These are phyloP conservation scores for Diaporthe amygdali DNA, from an alignment of 2,329 filamentous ascomycete genomes.

Conservation along the genomic window DNA sequence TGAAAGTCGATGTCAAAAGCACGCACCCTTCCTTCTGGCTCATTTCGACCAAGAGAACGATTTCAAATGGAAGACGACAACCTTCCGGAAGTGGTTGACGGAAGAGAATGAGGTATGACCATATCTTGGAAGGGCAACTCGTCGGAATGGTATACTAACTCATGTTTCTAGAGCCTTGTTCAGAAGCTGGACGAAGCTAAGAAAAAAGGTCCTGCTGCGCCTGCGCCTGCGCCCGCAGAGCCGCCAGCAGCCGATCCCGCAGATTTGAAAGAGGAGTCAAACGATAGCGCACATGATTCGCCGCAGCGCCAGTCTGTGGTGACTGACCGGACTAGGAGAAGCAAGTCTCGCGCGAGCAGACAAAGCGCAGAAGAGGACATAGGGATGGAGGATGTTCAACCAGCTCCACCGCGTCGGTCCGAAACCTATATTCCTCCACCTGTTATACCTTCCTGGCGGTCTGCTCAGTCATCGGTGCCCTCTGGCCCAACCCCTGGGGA, in stretches of 20 bases:
- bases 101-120: slow-evolving; percentile 24
- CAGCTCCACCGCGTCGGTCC: slow-evolving; percentile 27
- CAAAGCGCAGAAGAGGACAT: slow-evolving; percentile 32
- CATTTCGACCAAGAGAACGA: slow-evolving; percentile 52
- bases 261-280: slow-evolving; percentile 25
- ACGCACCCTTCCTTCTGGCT: slow-evolving; percentile 56
- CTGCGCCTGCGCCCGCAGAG: background rate
- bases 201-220: background rate
- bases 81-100: slow-evolving; percentile 55
- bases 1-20: slow-evolving; percentile 49
- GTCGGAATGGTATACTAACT: background rate
- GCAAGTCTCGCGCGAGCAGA: slow-evolving; percentile 30
- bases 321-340: slow-evolving; percentile 27
- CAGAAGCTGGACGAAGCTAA: slow-evolving; percentile 14
- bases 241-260: slow-evolving; percentile 25
- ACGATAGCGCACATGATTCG: slow-evolving; percentile 20
- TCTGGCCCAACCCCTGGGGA: background rate
- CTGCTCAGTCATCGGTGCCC: background rate
- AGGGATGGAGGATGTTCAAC: slow-evolving; percentile 32
- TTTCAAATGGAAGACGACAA: slow-evolving; percentile 49
- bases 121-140: background rate
- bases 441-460: background rate
- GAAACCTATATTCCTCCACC: slow-evolving; percentile 20
- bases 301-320: slow-evolving; percentile 20
- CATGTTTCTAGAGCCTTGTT: slow-evolving; percentile 29